A percentile compares a stretch with the other conserved stretches of the same genome.
These are phyloP conservation scores for Tulasnella sp. DNA, from an alignment of 768 basidiomycete genomes.

Conservation along the genomic window DNA sequence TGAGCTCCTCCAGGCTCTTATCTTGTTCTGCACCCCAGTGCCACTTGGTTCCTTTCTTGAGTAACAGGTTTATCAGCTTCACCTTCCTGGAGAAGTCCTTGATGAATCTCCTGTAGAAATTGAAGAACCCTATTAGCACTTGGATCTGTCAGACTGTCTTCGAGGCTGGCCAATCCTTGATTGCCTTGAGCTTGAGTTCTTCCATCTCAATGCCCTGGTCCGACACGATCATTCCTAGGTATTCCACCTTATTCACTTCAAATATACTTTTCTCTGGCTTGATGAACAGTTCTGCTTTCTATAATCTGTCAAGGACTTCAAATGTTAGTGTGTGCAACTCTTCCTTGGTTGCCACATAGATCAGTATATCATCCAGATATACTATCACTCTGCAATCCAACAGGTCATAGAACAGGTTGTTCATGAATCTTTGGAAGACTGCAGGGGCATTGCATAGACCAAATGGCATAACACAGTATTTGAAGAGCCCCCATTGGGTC, in stretches of 20 bases:
- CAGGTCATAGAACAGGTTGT: constrained; percentile 18
- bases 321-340: constrained; percentile 14
- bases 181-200: constrained; percentile 21
- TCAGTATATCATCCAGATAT: constrained; percentile 22
- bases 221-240: constrained; percentile 14
- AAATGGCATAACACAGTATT: constrained; percentile 24
- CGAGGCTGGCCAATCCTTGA: constrained; percentile 13
- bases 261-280: constrained; percentile 18
- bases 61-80: not conserved
- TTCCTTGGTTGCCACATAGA: constrained; percentile 16
- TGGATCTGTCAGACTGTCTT: not conserved
- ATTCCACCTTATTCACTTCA: constrained; percentile 6
- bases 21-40: not conserved
- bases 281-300: constrained; percentile 4
- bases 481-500: constrained; percentile 20
- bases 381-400: constrained; percentile 21
- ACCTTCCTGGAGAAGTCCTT: constrained; percentile 16
- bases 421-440: constrained; percentile 21
- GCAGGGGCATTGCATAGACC: constrained; percentile 24
- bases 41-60: not conserved
- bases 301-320: constrained; percentile 15
- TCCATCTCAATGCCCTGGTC: constrained; percentile 20
- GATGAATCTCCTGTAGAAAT: constrained; percentile 10
- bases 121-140: not conserved
- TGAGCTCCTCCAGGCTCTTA: not conserved